Conservation (phyloP, 2,329 filamentous ascomycete species). For the Alternaria panax region DNA sequence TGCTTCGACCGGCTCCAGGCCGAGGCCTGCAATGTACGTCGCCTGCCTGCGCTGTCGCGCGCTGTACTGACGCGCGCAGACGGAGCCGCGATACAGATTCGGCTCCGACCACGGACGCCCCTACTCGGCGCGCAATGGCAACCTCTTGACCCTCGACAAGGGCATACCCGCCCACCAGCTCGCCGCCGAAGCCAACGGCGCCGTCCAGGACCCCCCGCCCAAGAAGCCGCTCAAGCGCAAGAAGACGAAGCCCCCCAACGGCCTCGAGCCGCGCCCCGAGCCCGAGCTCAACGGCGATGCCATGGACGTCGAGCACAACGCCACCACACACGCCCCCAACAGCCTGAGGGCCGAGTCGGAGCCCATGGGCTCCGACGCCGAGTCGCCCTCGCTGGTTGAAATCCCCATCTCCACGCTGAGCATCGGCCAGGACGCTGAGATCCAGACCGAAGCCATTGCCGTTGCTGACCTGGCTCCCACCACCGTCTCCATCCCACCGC, state of each 20-base stretch:
- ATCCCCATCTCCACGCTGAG: slow-evolving; percentile 50
- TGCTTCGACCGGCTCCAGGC: slow-evolving; percentile 55
- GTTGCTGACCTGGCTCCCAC: slow-evolving; percentile 40
- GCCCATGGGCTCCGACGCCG: slow-evolving; percentile 45
- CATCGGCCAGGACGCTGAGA: slow-evolving; percentile 48
- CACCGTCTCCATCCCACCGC: slow-evolving; percentile 39
- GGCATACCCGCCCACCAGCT: slow-evolving; percentile 46
- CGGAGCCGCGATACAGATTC: slow-evolving; percentile 46
- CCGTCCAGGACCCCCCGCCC: slow-evolving; percentile 41
- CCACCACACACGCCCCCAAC: slow-evolving; percentile 36
- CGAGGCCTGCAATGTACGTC: slow-evolving; percentile 44
- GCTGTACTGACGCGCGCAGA: slow-evolving; percentile 36
- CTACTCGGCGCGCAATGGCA: slow-evolving; percentile 49
- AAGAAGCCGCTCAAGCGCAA: slow-evolving; percentile 47
- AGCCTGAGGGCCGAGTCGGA: slow-evolving; percentile 47
- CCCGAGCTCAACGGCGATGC: slow-evolving; percentile 54
- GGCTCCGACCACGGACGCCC: slow-evolving; percentile 50
- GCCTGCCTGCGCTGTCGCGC: background rate
- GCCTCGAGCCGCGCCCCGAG: slow-evolving; percentile 41
- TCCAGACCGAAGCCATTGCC: slow-evolving; percentile 48
- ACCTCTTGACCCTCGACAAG: slow-evolving; percentile 45
- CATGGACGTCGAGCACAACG: slow-evolving; percentile 56
- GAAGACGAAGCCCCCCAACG: slow-evolving; percentile 43
- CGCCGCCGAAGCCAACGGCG: slow-evolving; percentile 44
- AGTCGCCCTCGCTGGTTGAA: slow-evolving; percentile 49